Percentiles rank a stretch among this genome's conserved stretches.
Conservation (phyloP, 345 rosid species). For the Gossypium bickii region DNA sequence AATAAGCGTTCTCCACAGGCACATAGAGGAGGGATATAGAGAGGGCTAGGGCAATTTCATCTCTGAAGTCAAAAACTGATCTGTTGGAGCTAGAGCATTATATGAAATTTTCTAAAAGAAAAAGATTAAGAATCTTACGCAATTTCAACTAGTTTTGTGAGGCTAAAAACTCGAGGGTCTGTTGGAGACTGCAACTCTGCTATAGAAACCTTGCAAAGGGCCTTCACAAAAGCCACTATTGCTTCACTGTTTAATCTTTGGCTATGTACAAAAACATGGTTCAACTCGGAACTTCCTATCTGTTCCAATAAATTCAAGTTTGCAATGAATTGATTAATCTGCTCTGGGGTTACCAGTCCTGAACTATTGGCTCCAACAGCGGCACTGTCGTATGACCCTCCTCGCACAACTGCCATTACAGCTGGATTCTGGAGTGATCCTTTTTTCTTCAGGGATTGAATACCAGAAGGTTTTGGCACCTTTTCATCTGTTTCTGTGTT, state of each 20-base stretch:
- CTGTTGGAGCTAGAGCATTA: not conserved
- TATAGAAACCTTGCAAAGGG: conserved; percentile 94
- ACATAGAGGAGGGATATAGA: not conserved
- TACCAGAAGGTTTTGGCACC: conserved; percentile 40
- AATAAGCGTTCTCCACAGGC: conserved; percentile 1
- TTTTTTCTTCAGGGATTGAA: conserved; percentile 73
- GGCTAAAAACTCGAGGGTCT: conserved; percentile 97
- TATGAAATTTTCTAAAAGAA: not conserved
- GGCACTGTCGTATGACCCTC: conserved; percentile 90
- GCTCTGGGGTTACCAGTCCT: conserved; percentile 68
- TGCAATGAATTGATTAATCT: conserved; percentile 69
- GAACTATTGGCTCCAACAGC: conserved; percentile 54
- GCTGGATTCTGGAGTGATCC: conserved; percentile 92
- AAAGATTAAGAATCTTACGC: conserved; percentile 57
- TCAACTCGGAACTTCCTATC: conserved; percentile 90
- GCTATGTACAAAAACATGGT: conserved; percentile 92
- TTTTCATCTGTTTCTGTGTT: conserved; percentile 67
- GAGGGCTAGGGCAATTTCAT: not conserved
- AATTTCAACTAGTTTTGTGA: conserved; percentile 94
- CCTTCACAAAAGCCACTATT: conserved; percentile 91
- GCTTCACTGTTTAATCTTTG: conserved; percentile 93
- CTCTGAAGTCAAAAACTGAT: not conserved
- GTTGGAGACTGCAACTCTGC: conserved; percentile 93
- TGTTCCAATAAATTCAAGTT: conserved; percentile 96
- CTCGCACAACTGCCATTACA: conserved; percentile 96